phyloP scores from a whole-genome alignment of 345 rosid genomes.

The Camelina laxa region DNA sequence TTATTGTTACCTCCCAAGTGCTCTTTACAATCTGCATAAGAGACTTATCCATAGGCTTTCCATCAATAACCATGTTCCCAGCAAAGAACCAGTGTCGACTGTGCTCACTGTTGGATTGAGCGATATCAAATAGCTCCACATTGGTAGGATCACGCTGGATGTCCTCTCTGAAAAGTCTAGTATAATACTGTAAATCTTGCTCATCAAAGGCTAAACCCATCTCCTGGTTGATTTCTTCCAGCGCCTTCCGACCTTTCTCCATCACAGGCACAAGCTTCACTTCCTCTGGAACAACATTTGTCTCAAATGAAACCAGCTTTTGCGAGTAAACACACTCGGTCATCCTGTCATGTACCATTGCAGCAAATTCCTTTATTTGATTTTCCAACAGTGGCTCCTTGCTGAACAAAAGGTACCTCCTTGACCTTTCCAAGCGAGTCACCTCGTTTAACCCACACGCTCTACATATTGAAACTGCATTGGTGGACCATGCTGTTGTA shows the following conservation, averaged over 20 bases:
- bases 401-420: constrained; percentile 79
- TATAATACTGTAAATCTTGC: constrained; percentile 90
- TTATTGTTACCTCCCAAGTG: constrained; percentile 77
- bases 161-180: constrained; percentile 71
- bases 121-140: constrained; percentile 92
- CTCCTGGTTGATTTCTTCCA: constrained; percentile 86
- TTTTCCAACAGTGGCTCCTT: constrained; percentile 57
- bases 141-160: constrained; percentile 83
- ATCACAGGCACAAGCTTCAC: constrained; percentile 72
- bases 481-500: constrained; percentile 93
- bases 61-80: constrained; percentile 86
- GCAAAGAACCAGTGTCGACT: constrained; percentile 97
- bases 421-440: constrained; percentile 79
- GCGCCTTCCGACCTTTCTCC: constrained; percentile 82
- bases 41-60: constrained; percentile 73
- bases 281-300: constrained; percentile 76
- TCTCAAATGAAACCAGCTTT: constrained; percentile 67
- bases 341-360: constrained; percentile 91
- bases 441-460: constrained; percentile 83
- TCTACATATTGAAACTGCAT: constrained; percentile 83
- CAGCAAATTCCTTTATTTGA: constrained; percentile 69
- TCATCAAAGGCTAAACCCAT: constrained; percentile 98
- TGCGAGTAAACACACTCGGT: constrained; percentile 77
- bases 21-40: constrained; percentile 96
- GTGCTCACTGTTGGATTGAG: constrained; percentile 95